These are phyloP conservation scores for Candida endomychidarum DNA, from an alignment of 805 yeast genomes.

Conservation along the genomic window DNA sequence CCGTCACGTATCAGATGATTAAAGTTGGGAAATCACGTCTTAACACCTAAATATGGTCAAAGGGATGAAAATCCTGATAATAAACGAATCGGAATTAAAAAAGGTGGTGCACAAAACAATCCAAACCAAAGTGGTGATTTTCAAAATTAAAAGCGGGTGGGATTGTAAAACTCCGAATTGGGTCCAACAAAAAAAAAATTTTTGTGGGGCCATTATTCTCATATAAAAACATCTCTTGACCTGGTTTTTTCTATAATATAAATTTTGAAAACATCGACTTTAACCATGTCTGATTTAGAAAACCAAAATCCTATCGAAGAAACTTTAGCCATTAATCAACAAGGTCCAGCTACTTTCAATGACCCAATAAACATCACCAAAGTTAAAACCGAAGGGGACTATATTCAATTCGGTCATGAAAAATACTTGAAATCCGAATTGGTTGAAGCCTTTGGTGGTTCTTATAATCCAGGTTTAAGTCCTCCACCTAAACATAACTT, in stretches of 20 bases:
- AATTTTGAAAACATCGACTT: background rate
- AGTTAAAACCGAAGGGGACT: constrained; percentile 53
- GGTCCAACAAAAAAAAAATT: constrained; percentile 3
- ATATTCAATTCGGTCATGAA: constrained; percentile 69
- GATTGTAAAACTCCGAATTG: constrained; percentile 2
- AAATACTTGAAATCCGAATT: constrained; percentile 64
- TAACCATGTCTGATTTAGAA: constrained; percentile 31
- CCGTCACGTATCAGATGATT: too few species aligned
- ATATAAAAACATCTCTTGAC: background rate
- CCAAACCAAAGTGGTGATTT: background rate
- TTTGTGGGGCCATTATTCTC: constrained; percentile 5
- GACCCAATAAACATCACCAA: constrained; percentile 24
- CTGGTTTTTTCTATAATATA: background rate
- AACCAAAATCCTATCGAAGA: constrained; percentile 34
- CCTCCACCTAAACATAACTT: constrained; percentile 43
- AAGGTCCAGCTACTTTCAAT: constrained; percentile 7
- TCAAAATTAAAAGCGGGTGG: constrained; percentile 3
- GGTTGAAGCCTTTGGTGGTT: constrained; percentile 77
- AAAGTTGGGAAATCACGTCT: too few species aligned
- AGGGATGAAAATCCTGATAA: background rate
- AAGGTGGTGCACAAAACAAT: constrained; percentile 3
- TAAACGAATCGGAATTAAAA: background rate
- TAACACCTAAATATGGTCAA: background rate
- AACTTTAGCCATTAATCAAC: constrained; percentile 21
- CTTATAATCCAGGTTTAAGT: constrained; percentile 62